Evolutionary conservation across 257 asterid species (phyloP).

Genomic region (Ilex asprella): DNA sequence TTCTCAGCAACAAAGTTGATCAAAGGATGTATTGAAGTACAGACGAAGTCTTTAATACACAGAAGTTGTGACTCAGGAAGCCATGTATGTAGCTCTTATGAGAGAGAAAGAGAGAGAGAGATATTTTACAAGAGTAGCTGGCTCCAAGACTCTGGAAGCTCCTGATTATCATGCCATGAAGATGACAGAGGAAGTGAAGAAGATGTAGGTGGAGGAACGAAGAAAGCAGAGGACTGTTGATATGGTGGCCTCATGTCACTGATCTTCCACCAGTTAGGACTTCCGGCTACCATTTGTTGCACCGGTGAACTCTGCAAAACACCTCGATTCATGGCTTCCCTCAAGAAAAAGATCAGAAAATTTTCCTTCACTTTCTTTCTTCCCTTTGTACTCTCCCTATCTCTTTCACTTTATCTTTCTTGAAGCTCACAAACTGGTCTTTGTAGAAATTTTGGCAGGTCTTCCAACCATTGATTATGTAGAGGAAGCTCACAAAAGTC

Average conservation of each 20-base stretch:
- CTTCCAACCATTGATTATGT: slow-evolving; percentile 47
- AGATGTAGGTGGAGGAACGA: slow-evolving; percentile 25
- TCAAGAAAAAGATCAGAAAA: neutral
- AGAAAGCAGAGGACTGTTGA: slow-evolving; percentile 14
- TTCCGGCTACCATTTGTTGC: slow-evolving; percentile 55
- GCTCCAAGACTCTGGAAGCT: slow-evolving; percentile 64
- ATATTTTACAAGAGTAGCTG: slow-evolving; percentile 50
- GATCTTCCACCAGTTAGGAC: slow-evolving; percentile 54
- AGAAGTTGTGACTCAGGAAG: no score
- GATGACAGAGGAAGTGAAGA: slow-evolving; percentile 7
- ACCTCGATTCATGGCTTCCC: slow-evolving; percentile 48
- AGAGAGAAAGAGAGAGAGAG: slow-evolving; percentile 1
- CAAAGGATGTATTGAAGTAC: no score
- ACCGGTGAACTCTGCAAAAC: slow-evolving; percentile 48
- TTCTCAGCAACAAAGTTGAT: no score
- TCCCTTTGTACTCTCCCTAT: slow-evolving; percentile 16
- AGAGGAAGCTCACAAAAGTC: slow-evolving; percentile 18
- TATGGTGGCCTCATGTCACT: slow-evolving; percentile 28
- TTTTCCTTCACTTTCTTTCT: slow-evolving; percentile 18
- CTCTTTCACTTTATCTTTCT: slow-evolving; percentile 32
- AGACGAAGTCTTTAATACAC: no score
- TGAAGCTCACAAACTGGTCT: slow-evolving; percentile 30
- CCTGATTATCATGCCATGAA: slow-evolving; percentile 43
- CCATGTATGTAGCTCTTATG: neutral
- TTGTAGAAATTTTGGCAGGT: slow-evolving; percentile 44